Base-by-base conservation (phyloP, 805 yeast genomes). In the Pichia rugopelliculosa region DNA sequence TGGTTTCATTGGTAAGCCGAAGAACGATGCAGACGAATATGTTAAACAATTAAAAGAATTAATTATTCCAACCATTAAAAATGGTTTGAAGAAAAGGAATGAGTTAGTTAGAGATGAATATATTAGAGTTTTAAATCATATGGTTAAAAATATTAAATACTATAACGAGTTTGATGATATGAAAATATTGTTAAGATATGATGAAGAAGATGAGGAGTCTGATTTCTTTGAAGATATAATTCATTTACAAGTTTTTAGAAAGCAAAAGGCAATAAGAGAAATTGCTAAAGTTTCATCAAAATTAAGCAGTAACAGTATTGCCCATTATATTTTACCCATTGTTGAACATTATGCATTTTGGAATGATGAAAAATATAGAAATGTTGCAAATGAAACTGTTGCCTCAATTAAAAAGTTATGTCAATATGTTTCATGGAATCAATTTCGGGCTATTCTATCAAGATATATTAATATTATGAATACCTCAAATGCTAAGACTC, bases 201-300 rank as follows among this genome's bases (percentile, higher is more conserved):
- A 82, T 38, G 72, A 74, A 41, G 83, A 82, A 36, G 95, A 88
- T 56, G 91, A 82, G 34, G 97, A 89, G 56, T 84, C 88, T 4
- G 82, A 87, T 63, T 62, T 64, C 42, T 66, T 66, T 57, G 57
- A 56, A 42, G 88, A 89, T 56, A 73, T 93, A 42, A 75, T 74
- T 50, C 96, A 91, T 62, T 80, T 91, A 34, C 99, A 91, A 67
- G 57, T 84, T 10, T 88, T 84, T 59, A 79, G 95, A 67, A 83
- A 96, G 56, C 89, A 85, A 62, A 75, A 89, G 57, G 96, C 98
- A 0, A 73, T 91, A 21, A 75, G 79, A 57, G 74, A 85, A 49
- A 65, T 90, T 25, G 73, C 74, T 11, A 79, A 72, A 6, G 36
- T 53, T 10, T 57, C 73, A 39, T 75, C 79, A 6, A 49, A 62